Evolutionary conservation across 2,329 filamentous ascomycete species (phyloP).

Genomic region (Fonsecaea pugnacius): DNA sequence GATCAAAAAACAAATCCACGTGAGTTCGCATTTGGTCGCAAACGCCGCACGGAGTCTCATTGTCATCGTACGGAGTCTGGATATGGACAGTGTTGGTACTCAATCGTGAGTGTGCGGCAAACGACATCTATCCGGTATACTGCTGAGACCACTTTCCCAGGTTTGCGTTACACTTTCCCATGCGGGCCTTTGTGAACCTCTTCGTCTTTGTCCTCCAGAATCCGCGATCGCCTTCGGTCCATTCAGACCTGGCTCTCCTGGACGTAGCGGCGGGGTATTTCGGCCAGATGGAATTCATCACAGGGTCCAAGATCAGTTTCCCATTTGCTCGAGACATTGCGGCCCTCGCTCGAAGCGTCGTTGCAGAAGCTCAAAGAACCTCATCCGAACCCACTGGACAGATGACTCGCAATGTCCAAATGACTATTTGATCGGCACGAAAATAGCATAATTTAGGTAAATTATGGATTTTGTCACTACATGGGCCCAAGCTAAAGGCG

Average conservation of each 20-base stretch:
- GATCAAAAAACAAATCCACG: constrained; percentile 1
- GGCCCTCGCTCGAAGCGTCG: constrained; percentile 10
- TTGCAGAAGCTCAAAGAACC: background rate
- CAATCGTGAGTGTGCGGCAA: background rate
- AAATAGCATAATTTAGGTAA: background rate
- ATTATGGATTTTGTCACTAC: background rate
- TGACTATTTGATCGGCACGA: background rate
- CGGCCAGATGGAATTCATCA: constrained; percentile 19
- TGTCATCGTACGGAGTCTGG: constrained; percentile 5
- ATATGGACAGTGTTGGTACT: constrained; percentile 7
- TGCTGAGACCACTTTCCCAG: background rate
- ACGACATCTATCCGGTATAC: background rate
- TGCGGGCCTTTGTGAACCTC: constrained; percentile 15
- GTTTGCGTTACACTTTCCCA: constrained; percentile 10
- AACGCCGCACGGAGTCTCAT: constrained; percentile 14
- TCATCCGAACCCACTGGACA: background rate
- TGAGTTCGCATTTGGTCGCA: constrained; percentile 8
- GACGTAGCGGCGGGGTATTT: constrained; percentile 19
- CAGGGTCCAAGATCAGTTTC: constrained; percentile 5
- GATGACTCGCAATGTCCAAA: background rate
- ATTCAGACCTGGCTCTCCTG: constrained; percentile 14
- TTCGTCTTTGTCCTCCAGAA: constrained; percentile 12
- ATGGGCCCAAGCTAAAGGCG: background rate
- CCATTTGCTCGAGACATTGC: constrained; percentile 21
- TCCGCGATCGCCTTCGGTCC: constrained; percentile 1